These are phyloP conservation scores for Ceratopteris richardii DNA, from an alignment of 75 land plant genomes.

Conservation along the genomic window DNA sequence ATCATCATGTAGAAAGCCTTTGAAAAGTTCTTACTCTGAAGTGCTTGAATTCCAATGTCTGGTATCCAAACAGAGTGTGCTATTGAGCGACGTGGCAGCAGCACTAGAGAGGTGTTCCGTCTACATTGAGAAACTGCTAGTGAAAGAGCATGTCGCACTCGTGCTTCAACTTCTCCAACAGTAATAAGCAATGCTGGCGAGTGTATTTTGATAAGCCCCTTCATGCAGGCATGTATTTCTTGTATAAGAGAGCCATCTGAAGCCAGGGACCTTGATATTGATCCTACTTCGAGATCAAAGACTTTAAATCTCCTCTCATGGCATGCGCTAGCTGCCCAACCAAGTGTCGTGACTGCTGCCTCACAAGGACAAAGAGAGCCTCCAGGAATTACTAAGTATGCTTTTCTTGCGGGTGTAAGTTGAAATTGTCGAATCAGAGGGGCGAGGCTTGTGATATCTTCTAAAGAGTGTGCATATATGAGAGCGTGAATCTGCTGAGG, in stretches of 20 bases:
- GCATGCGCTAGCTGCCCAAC: constrained; percentile 24
- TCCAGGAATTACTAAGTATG: constrained; percentile 31
- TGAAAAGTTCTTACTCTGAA: background rate
- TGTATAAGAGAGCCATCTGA: constrained; percentile 67
- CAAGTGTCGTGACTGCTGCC: constrained; percentile 25
- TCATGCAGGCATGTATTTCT: constrained; percentile 68
- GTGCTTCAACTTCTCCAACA: constrained; percentile 44
- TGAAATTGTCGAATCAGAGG: constrained; percentile 30
- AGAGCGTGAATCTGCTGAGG: constrained; percentile 87
- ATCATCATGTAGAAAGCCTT: too few species aligned
- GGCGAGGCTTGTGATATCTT: constrained; percentile 22
- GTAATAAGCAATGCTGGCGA: constrained; percentile 71
- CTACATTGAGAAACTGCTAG: constrained; percentile 47
- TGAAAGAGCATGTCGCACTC: constrained; percentile 63
- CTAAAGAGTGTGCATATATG: constrained; percentile 49
- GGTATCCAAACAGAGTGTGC: constrained; percentile 26
- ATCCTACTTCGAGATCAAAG: constrained; percentile 33
- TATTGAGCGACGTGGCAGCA: constrained; percentile 18
- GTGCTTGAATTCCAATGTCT: background rate
- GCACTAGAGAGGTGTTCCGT: constrained; percentile 13
- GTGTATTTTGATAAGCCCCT: constrained; percentile 76
- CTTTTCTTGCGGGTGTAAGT: constrained; percentile 36
- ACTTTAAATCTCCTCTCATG: constrained; percentile 34
- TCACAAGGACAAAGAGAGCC: constrained; percentile 34
- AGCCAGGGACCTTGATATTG: constrained; percentile 27